Percentiles rank a stretch among this genome's conserved stretches.
These are phyloP conservation scores for Phytophthora multivora DNA, from an alignment of 352 stramenopile species.

Conservation along the genomic window DNA sequence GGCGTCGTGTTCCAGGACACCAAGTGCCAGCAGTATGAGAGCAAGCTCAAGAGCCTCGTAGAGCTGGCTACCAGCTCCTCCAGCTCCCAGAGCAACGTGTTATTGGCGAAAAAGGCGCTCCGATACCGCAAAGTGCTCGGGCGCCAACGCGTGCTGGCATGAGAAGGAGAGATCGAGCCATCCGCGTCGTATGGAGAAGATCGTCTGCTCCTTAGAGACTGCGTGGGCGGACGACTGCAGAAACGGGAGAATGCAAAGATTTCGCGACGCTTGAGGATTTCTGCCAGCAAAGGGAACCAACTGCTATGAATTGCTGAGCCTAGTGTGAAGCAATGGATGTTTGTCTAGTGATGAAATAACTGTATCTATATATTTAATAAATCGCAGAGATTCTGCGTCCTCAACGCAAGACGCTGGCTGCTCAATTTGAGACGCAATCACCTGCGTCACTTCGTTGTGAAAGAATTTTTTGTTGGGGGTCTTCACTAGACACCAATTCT, in stretches of 20 bases:
- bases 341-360: constrained; percentile 24
- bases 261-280: background rate
- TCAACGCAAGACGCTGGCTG: no score
- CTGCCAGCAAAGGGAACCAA: background rate
- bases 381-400: background rate
- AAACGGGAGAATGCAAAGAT: background rate
- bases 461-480: no score
- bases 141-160: constrained; percentile 11
- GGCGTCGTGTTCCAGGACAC: constrained; percentile 36
- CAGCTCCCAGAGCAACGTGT: constrained; percentile 34
- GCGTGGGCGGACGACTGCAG: background rate
- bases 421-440: no score
- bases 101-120: constrained; percentile 42
- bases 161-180: background rate
- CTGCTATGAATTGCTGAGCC: constrained; percentile 6
- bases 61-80: constrained; percentile 19
- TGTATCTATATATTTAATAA: constrained; percentile 31
- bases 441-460: no score
- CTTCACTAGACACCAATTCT: no score
- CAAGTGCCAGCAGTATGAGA: constrained; percentile 21
- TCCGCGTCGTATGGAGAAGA: background rate
- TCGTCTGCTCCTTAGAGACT: constrained; percentile 4
- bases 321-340: background rate
- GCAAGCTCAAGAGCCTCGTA: constrained; percentile 24
- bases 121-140: constrained; percentile 41